Percentiles rank a stretch among this genome's conserved stretches.
Conservation (phyloP, 2,329 filamentous ascomycete species). For the Scedosporium dehoogii region DNA sequence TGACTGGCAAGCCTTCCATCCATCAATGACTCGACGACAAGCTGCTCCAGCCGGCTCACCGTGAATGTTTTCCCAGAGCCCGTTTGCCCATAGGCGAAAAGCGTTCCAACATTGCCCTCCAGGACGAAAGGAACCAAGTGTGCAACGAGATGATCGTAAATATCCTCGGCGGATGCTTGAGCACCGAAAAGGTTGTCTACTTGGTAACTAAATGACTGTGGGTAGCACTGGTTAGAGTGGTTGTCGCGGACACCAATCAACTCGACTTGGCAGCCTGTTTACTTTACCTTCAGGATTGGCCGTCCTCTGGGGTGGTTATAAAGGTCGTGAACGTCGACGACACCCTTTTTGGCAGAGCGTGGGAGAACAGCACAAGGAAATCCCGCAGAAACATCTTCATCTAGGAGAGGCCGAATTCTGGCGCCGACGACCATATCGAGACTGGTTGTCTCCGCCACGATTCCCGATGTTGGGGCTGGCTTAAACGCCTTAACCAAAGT, state of each 20-base stretch:
- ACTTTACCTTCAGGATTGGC: slow-evolving; percentile 22
- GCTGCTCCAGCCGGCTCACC: slow-evolving; percentile 28
- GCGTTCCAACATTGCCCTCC: slow-evolving; percentile 35
- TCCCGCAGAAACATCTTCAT: slow-evolving; percentile 21
- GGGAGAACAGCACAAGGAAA: slow-evolving; percentile 19
- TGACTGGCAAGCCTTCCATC: slow-evolving; percentile 13
- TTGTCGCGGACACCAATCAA: neutral
- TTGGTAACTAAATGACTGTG: neutral
- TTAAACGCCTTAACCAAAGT: neutral
- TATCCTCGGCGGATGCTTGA: neutral
- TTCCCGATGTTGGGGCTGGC: neutral
- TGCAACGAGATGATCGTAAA: slow-evolving; percentile 15
- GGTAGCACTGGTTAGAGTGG: neutral
- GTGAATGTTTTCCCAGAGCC: slow-evolving; percentile 39
- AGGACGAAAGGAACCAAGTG: slow-evolving; percentile 34
- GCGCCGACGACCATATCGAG: slow-evolving; percentile 24
- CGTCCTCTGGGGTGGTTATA: slow-evolving; percentile 20
- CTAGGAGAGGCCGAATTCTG: slow-evolving; percentile 25
- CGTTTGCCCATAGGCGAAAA: slow-evolving; percentile 39
- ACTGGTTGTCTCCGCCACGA: too few relatives aligned
- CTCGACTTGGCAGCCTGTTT: neutral
- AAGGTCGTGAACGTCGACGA: slow-evolving; percentile 27
- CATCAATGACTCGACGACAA: slow-evolving; percentile 27
- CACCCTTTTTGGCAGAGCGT: slow-evolving; percentile 13
- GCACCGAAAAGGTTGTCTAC: neutral